Base-by-base conservation (phyloP, 192 early-diverging fungal species). In the Backusella tarrabulga region DNA sequence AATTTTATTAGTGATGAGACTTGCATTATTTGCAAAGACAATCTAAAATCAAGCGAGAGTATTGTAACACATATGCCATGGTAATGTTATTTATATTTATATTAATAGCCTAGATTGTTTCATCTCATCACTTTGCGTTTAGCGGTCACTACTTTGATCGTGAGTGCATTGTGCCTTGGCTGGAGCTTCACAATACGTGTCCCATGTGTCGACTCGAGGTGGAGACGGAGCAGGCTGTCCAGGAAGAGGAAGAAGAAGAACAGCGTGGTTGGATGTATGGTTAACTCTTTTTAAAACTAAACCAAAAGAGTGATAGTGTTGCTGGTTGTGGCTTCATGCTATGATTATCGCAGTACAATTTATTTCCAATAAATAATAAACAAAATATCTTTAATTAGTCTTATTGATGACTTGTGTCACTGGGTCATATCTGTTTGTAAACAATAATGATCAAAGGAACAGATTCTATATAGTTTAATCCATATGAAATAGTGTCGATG, bases 11-110 rank as follows among this genome's bases (percentile, higher is more conserved):
- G 82, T 67, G 83, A 84, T 38, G 83, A 84, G 32, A 46, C 72
- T 46, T 84, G 83, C 68, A 84, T 80, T 73, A 80, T 84, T 42
- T 84, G 83, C 35, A 84, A 84, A 68, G 83, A 84, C 41, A 72
- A 72, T 36, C 69, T 84, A 5, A 73, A 81, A 26, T 36, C 73
- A 50, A 83, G 83, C 52, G 34, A 72, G 26, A 72, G 50, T 12
- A 36, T 32, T 26, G 79, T 84, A 29, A 84, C 83, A 32, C 77
- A 74, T 14, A 84, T 84, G 83, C 83, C 83, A 54, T 84, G 83
- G 82, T 83, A 83, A 68, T 40, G 32, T 73, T 29, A 52, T 44
- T 56, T 23, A 35, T 38, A 60, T 52, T 56, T 63, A 63, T 63
- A 29, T 63, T 63, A 29, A 29, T 63, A 29, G 29, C 21, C 21